Conservation (phyloP, 495 filamentous ascomycete species). For the Hypoxylon perforatum region DNA sequence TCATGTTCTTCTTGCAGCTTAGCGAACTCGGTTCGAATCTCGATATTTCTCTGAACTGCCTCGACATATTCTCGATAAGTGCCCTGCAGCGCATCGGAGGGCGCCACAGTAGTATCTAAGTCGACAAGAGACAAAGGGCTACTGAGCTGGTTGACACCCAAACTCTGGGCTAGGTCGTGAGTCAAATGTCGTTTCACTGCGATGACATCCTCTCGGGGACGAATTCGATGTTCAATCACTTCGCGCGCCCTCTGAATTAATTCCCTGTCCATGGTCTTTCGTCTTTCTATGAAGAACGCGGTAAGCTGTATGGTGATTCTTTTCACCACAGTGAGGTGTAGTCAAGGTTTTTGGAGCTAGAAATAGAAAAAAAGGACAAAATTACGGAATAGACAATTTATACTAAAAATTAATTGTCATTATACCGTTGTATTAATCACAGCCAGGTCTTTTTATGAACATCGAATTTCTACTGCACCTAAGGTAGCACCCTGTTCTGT, state of each 20-base stretch:
- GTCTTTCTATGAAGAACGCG: conserved; percentile 15
- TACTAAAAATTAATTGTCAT: too few relatives aligned
- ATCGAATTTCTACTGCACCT: too few relatives aligned
- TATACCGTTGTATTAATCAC: too few relatives aligned
- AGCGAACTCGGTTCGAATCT: conserved; percentile 61
- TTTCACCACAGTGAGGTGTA: neutral
- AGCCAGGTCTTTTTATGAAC: too few relatives aligned
- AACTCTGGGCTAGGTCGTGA: conserved; percentile 43
- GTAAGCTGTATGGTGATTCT: neutral
- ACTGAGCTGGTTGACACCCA: conserved; percentile 40
- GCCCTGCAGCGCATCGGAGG: conserved; percentile 41
- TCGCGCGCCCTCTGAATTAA: conserved; percentile 36
- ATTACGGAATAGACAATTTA: too few relatives aligned
- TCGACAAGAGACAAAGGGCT: conserved; percentile 55
- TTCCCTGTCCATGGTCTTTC: conserved; percentile 27
- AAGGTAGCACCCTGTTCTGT: too few relatives aligned
- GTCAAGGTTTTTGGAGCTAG: neutral
- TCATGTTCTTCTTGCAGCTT: conserved; percentile 46
- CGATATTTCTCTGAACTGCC: conserved; percentile 67
- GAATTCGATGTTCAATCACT: conserved; percentile 45
- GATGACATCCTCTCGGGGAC: conserved; percentile 49
- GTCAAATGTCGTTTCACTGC: conserved; percentile 46
- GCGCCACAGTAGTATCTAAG: conserved; percentile 30
- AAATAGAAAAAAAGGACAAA: too few relatives aligned
- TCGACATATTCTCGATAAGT: conserved; percentile 64